Percentiles rank a stretch among this genome's conserved stretches.
These are phyloP conservation scores for Coleophoma eucalyptorum DNA, from an alignment of 2,329 filamentous ascomycete species.

Conservation along the genomic window DNA sequence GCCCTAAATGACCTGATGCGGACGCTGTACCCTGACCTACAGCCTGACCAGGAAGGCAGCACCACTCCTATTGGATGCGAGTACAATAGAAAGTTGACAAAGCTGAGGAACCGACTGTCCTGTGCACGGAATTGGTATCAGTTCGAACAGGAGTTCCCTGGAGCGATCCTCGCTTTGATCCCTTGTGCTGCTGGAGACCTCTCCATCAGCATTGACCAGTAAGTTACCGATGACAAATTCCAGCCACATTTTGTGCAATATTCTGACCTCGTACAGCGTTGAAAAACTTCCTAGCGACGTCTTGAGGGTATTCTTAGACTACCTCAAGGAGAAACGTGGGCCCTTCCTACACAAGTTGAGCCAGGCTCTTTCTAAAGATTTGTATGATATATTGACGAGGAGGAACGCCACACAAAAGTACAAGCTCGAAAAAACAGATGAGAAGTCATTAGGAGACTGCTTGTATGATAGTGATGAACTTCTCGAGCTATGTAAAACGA, in stretches of 20 bases:
- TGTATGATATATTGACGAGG: slow-evolving; percentile 1
- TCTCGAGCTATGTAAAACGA: neutral
- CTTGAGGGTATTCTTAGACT: neutral
- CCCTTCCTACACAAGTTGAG: neutral
- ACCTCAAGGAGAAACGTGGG: neutral
- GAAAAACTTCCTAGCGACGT: slow-evolving; percentile 1
- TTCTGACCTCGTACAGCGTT: neutral
- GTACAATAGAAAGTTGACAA: neutral
- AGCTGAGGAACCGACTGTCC: neutral
- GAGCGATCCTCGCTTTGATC: slow-evolving; percentile 1
- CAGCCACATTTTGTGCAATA: neutral
- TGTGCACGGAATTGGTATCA: slow-evolving; percentile 2
- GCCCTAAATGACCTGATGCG: neutral
- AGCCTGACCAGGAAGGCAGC: neutral
- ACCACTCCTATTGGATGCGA: neutral
- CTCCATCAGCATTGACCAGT: slow-evolving; percentile 1
- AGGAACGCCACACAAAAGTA: neutral
- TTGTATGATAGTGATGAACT: neutral
- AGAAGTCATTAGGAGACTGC: neutral
- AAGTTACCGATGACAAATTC: neutral
- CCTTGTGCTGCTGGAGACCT: neutral
- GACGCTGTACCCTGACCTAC: neutral
- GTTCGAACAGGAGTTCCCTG: slow-evolving; percentile 1
- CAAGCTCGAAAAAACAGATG: neutral
- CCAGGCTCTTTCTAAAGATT: neutral